Evolutionary conservation across 306 rosid species (phyloP).

Genomic region (Quercus parvula): DNA sequence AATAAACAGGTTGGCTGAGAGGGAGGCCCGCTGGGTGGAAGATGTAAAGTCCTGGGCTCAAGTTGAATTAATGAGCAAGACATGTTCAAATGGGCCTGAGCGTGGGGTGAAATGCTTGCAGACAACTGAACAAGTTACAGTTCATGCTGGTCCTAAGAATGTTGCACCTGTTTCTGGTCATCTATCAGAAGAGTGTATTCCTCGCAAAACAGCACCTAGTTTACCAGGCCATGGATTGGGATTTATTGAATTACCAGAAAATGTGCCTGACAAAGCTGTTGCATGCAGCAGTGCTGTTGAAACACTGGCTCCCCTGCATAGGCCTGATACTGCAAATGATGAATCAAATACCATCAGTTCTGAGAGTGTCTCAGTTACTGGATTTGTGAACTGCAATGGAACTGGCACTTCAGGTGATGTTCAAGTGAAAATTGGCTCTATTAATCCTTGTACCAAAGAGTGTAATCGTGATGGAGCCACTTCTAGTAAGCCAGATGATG

Average conservation of each 20-base stretch:
- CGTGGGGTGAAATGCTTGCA: conserved; percentile 28
- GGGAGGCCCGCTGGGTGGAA: conserved; percentile 45
- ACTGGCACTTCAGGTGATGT: conserved; percentile 28
- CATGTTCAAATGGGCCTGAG: conserved; percentile 15
- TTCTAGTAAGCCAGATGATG: conserved; percentile 8
- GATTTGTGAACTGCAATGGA: conserved; percentile 6
- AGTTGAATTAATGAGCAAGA: conserved; percentile 40
- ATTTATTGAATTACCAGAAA: conserved; percentile 21
- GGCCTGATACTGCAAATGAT: conserved; percentile 17
- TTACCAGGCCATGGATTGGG: conserved; percentile 18
- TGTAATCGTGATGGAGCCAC: conserved; percentile 22
- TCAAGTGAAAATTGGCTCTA: conserved; percentile 23
- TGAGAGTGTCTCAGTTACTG: conserved; percentile 16
- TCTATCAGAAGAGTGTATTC: conserved; percentile 19
- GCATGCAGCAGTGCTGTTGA: conserved; percentile 14
- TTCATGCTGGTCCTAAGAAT: conserved; percentile 13
- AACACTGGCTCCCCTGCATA: conserved; percentile 13
- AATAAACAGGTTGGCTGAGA: conserved; percentile 34
- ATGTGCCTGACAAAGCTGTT: conserved; percentile 22
- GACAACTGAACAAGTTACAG: conserved; percentile 23
- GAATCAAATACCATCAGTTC: conserved; percentile 17
- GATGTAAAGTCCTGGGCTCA: conserved; percentile 43
- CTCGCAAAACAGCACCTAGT: conserved; percentile 16
- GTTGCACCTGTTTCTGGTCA: conserved; percentile 19
- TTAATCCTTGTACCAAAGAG: conserved; percentile 22